These are phyloP conservation scores for Rhizopogon parksii DNA, from an alignment of 1,284 basidiomycete species.

Conservation along the genomic window DNA sequence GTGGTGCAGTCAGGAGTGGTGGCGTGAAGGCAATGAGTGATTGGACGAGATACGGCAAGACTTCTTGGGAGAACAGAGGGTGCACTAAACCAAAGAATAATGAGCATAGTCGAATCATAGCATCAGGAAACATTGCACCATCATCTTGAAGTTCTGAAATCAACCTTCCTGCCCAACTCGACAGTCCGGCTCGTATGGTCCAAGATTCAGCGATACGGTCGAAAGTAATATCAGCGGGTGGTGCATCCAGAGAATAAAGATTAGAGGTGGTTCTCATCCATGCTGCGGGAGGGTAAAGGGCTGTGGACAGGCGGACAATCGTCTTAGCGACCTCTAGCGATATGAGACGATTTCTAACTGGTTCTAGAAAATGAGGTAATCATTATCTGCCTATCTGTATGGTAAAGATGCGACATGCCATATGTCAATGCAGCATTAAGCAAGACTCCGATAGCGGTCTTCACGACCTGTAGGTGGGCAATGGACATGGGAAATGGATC, in stretches of 20 bases:
- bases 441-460: slow-evolving; percentile 73
- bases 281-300: slow-evolving; percentile 62
- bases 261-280: slow-evolving; percentile 38
- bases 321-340: slow-evolving; percentile 61
- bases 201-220: slow-evolving; percentile 47
- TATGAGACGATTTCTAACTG: slow-evolving; percentile 59
- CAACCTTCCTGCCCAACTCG: slow-evolving; percentile 70
- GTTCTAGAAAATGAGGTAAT: slow-evolving; percentile 40
- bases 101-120: not conserved
- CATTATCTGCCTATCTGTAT: not conserved
- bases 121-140: slow-evolving; percentile 27
- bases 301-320: slow-evolving; percentile 60
- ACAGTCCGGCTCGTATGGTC: slow-evolving; percentile 55
- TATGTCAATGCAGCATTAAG: slow-evolving; percentile 76
- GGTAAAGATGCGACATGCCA: slow-evolving; percentile 37
- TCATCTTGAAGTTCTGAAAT: slow-evolving; percentile 62
- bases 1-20: slow-evolving; percentile 36
- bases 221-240: slow-evolving; percentile 17
- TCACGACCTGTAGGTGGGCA: slow-evolving; percentile 64
- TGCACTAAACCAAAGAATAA: slow-evolving; percentile 31
- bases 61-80: slow-evolving; percentile 52
- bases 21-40: slow-evolving; percentile 53
- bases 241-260: slow-evolving; percentile 20
- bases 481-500: slow-evolving; percentile 46
- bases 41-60: slow-evolving; percentile 56